These are phyloP conservation scores for Globisporangium megalacanthum DNA, from an alignment of 352 stramenopile genomes.

Conservation along the genomic window DNA sequence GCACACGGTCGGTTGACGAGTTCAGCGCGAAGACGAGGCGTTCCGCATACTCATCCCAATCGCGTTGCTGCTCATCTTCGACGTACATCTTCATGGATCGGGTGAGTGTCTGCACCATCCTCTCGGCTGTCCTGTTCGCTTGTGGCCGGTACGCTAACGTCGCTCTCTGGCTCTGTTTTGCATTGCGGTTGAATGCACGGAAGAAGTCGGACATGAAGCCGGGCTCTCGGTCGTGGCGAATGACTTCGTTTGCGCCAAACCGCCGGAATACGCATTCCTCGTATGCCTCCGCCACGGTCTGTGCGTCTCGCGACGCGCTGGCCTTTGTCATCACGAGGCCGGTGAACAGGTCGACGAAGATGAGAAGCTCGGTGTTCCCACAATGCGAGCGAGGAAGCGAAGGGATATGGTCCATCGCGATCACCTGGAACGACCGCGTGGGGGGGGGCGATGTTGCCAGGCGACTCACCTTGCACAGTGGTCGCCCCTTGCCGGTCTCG, in stretches of 20 bases:
- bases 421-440: conserved; percentile 19
- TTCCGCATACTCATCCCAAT: conserved; percentile 28
- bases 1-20: too few species aligned
- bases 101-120: too few species aligned
- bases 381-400: conserved; percentile 16
- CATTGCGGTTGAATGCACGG: conserved; percentile 13
- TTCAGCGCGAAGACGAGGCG: conserved; percentile 21
- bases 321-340: conserved; percentile 15
- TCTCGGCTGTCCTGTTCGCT: conserved; percentile 14
- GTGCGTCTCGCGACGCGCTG: conserved; percentile 8
- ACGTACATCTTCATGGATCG: conserved; percentile 18
- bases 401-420: conserved; percentile 26
- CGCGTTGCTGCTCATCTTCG: conserved; percentile 9
- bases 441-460: conserved; percentile 14
- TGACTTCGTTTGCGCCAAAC: conserved; percentile 15
- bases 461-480: conserved; percentile 8
- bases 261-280: conserved; percentile 15
- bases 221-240: conserved; percentile 20
- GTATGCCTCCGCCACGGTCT: conserved; percentile 21
- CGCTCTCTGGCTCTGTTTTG: conserved; percentile 7
- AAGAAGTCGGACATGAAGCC: conserved; percentile 24
- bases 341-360: too few species aligned
- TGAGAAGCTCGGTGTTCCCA: too few species aligned
- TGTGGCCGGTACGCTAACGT: conserved; percentile 19
- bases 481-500: conserved; percentile 12